Evolutionary conservation across 2,329 filamentous ascomycete genomes (phyloP).

Genomic region (Sclerotinia nivalis): DNA sequence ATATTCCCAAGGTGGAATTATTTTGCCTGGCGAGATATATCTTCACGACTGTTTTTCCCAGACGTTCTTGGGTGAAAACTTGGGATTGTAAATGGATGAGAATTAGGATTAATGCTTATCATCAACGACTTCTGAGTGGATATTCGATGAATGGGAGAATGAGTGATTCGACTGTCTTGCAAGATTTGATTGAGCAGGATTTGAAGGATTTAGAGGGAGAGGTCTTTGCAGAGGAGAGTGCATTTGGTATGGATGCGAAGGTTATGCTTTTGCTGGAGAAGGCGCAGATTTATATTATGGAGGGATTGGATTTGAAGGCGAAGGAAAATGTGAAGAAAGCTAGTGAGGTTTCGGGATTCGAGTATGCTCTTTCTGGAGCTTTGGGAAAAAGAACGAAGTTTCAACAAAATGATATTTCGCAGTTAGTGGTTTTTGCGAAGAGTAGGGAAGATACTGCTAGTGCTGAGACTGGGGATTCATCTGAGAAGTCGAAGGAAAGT

Average conservation of each 20-base stretch:
- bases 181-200: slow-evolving; percentile 61
- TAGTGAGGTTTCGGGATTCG: slow-evolving; percentile 65
- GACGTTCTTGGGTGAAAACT: slow-evolving; percentile 30
- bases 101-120: slow-evolving; percentile 71
- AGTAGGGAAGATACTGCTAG: slow-evolving; percentile 52
- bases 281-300: slow-evolving; percentile 78
- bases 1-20: slow-evolving; percentile 81
- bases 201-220: slow-evolving; percentile 50
- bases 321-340: slow-evolving; percentile 70
- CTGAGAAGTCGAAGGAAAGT: slow-evolving; percentile 29
- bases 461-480: slow-evolving; percentile 21
- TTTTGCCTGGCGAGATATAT: slow-evolving; percentile 69
- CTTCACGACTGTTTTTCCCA: slow-evolving; percentile 44
- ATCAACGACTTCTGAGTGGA: slow-evolving; percentile 60
- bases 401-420: slow-evolving; percentile 77
- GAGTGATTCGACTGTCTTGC: slow-evolving; percentile 61
- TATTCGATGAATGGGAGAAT: slow-evolving; percentile 33
- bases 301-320: slow-evolving; percentile 78
- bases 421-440: slow-evolving; percentile 86
- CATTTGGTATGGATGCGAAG: slow-evolving; percentile 52
- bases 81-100: slow-evolving; percentile 48
- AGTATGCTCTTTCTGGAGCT: slow-evolving; percentile 80
- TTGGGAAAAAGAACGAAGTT: slow-evolving; percentile 83
- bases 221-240: slow-evolving; percentile 44
- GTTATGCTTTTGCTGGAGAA: slow-evolving; percentile 78